Evolutionary conservation across 2,329 filamentous ascomycete species (phyloP), one percentile per base, ranked within the genome.

Genomic region (Sporothrix phasma): DNA sequence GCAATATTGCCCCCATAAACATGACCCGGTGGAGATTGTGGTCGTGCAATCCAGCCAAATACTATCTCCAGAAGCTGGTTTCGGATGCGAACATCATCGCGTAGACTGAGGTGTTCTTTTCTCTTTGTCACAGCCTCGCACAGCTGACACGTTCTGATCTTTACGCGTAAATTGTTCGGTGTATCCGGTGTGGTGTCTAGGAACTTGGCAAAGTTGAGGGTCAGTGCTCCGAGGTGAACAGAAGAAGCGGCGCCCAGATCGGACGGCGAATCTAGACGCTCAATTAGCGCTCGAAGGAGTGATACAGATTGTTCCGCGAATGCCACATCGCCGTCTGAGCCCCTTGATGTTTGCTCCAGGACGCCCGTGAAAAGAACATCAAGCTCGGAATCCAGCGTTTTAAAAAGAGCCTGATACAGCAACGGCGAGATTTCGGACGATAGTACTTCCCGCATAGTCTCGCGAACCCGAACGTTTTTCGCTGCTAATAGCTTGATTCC

Each of bases 1-100:
- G 43, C 45, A 6, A 47, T 22, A 22, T 17, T 34, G 26, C 72
- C 72, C n/a, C 73, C 71, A n/a, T 74, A 69, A 8, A 75, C 73
- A 45, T 83, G 81, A 3, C 73, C 69, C 5, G 75, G 76, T 0
- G 82, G 79, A 19, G 83, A 81, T 15, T 80, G 79, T 19, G 84
- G 83, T 11, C 85, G 79, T 29, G 84, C 81, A 68, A 88, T 87
- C 86, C 86, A 89, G 65, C 83, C 80, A 67, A 87, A 87, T 41
- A 88, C 83, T 65, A 85, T 84, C 70, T 88, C 86, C 11, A 89
- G 76, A 15, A 89, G 76, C 69, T 88, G 85, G 67, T 89, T 89
- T 62, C 86, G 78, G 69, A 88, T 86, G 31, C 85, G 81, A 45
- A 88, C 83, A 71, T 89, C 86, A 68, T 89, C 85, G 60, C 86